phyloP scores from a whole-genome alignment of 2,329 filamentous ascomycete species.

The Leptographium radiaticola region DNA sequence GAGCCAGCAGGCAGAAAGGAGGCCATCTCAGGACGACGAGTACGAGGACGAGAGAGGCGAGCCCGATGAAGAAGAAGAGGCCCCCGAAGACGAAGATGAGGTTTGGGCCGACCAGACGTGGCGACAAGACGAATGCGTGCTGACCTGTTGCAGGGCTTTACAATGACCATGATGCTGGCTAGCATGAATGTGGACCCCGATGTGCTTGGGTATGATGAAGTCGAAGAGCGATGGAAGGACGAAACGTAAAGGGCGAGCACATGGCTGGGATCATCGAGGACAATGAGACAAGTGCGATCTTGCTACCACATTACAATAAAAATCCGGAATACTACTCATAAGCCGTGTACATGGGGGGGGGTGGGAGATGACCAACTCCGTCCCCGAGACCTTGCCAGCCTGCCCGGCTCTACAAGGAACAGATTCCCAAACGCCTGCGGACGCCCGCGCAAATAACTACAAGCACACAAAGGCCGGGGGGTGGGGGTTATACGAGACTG shows the following conservation, averaged over 20 bases:
- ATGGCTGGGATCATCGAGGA: too few relatives aligned
- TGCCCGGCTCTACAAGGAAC: too few relatives aligned
- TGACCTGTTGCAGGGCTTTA: constrained; percentile 17
- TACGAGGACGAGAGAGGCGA: constrained; percentile 4
- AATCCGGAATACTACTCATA: too few relatives aligned
- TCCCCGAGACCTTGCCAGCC: too few relatives aligned
- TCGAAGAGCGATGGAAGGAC: constrained; percentile 16
- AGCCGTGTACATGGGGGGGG: too few relatives aligned
- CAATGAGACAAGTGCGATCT: too few relatives aligned
- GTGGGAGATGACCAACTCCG: too few relatives aligned
- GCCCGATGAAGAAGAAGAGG: constrained; percentile 7
- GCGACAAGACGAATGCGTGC: too few relatives aligned
- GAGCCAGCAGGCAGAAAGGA: background rate
- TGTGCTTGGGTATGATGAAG: constrained; percentile 21
- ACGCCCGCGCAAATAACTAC: too few relatives aligned
- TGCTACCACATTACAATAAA: too few relatives aligned
- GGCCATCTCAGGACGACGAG: constrained; percentile 2
- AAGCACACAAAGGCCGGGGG: too few relatives aligned
- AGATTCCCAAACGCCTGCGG: too few relatives aligned
- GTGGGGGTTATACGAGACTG: background rate
- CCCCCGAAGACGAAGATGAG: constrained; percentile 3
- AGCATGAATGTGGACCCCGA: constrained; percentile 23
- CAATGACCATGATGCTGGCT: constrained; percentile 25
- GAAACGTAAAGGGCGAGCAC: background rate
- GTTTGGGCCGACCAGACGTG: background rate